Evolutionary conservation across 768 basidiomycete genomes (phyloP), one percentile per base, ranked within the genome.

Genomic region (Lyophyllum decastes): DNA sequence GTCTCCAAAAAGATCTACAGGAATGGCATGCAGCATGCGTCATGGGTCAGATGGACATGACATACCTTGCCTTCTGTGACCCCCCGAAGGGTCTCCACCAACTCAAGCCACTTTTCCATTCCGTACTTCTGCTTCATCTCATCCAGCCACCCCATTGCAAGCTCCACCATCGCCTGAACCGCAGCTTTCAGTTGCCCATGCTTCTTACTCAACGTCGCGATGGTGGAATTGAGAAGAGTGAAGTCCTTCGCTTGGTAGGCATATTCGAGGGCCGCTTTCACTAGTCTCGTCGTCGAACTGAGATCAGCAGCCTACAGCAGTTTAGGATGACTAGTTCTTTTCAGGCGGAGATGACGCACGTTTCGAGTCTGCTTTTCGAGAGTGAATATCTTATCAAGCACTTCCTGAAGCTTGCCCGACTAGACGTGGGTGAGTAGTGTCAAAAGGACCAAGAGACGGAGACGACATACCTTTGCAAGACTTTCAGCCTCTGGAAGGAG

Each of bases 301-400:
- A 94, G 81, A 81, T 99, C 97, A 55, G 95, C 89, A 16, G 95
- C 94, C 96, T 96, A 67, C 19, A 45, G 17, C 59, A n/a, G 41
- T 26, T 50, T 12, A 19, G 19, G 21, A 59, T 22, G n/a, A 34
- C 33, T 58, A 22, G 44, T 62, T 11, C 53, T 49, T 44, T 45
- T 22, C 27, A 22, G 46, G 17, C 1, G 2, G 14, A 49, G 25
- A 4, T 75, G 84, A 44, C 54, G 54, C 56, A 93, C 97, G 77
- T 98, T 98, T 79, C 97, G 83, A 2, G 96, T 90, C 72, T 97
- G 95, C 75, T 98, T 98, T 77, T 99, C 97, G 5, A 98, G 80
- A 1, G 77, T 74, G 55, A 95, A 81, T 55, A 98, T 84, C 76
- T 91, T 94, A 74, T 99, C 96, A 30, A 98, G 76, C 22, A 89